Conservation (phyloP, 768 basidiomycete species). For the Glaciozyma martinii region DNA sequence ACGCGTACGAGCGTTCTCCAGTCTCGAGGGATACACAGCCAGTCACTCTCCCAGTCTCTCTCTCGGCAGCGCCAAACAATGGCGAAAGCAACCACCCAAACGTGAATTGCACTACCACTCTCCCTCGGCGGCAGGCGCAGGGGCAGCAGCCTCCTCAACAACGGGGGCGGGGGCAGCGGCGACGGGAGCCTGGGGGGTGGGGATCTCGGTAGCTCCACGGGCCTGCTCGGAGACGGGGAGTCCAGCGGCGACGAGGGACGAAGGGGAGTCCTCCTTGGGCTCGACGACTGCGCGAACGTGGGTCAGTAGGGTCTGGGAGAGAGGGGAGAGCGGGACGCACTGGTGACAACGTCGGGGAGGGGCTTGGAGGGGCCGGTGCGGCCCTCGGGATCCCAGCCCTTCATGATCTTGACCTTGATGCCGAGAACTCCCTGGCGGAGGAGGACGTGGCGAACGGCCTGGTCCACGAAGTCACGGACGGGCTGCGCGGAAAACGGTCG, state of each 20-base stretch:
- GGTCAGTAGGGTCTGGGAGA: background rate
- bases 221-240: constrained; percentile 23
- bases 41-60: too few relatives aligned
- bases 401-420: constrained; percentile 99
- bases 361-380: constrained; percentile 79
- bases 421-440: constrained; percentile 97
- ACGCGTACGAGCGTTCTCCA: too few relatives aligned
- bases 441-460: constrained; percentile 94
- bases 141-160: constrained; percentile 8
- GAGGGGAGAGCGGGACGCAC: constrained; percentile 39
- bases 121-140: background rate
- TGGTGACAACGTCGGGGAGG: constrained; percentile 86
- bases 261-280: constrained; percentile 35
- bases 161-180: constrained; percentile 14
- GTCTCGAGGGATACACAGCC: too few relatives aligned
- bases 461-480: constrained; percentile 88
- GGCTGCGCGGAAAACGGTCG: constrained; percentile 76
- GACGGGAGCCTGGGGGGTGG: constrained; percentile 12
- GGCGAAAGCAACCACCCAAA: background rate
- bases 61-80: background rate
- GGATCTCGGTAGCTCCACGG: constrained; percentile 13
- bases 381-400: constrained; percentile 88
- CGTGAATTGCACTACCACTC: constrained; percentile 1
- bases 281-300: constrained; percentile 27
- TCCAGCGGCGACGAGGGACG: constrained; percentile 30